Evolutionary conservation across 768 basidiomycete species (phyloP).

Genomic region (Amylocystis lapponica): DNA sequence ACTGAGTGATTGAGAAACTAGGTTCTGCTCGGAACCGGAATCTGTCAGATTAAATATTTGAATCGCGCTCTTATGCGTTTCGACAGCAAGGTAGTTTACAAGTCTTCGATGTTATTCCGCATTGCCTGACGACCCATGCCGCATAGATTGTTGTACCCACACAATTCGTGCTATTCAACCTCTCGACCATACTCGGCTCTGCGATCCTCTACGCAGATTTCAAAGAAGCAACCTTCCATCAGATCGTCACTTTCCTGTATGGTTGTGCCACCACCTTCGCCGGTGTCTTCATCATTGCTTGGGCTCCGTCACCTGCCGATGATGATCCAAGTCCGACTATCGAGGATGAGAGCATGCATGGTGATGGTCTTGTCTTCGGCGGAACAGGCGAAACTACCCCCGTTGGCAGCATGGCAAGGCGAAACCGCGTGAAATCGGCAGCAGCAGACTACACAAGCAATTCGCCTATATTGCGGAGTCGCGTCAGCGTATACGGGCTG

Average conservation of each 20-base stretch:
- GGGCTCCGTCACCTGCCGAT: constrained; percentile 34
- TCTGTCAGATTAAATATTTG: constrained; percentile 81
- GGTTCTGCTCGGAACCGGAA: constrained; percentile 67
- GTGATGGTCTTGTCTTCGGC: constrained; percentile 20
- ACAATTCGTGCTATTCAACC: constrained; percentile 92
- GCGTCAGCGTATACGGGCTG: constrained; percentile 58
- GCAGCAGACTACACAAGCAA: constrained; percentile 34
- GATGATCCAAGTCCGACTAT: too few relatives aligned
- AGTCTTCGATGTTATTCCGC: too few relatives aligned
- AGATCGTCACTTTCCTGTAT: constrained; percentile 78
- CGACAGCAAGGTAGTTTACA: constrained; percentile 74
- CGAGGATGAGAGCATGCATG: constrained; percentile 21
- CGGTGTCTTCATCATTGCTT: constrained; percentile 86
- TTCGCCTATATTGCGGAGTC: constrained; percentile 45
- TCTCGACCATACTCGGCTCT: constrained; percentile 89
- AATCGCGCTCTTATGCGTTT: constrained; percentile 89
- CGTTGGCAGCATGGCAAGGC: constrained; percentile 34
- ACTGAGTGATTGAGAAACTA: too few relatives aligned
- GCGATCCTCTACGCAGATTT: constrained; percentile 96
- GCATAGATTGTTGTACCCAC: constrained; percentile 82
- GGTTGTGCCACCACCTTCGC: constrained; percentile 86
- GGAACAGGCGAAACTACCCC: constrained; percentile 12
- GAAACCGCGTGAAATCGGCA: constrained; percentile 38
- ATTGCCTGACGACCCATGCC: constrained; percentile 1
- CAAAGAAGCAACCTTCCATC: constrained; percentile 71